These are phyloP conservation scores for Amaranthus cruentus DNA, from an alignment of 148 eudicot species.

Conservation along the genomic window DNA sequence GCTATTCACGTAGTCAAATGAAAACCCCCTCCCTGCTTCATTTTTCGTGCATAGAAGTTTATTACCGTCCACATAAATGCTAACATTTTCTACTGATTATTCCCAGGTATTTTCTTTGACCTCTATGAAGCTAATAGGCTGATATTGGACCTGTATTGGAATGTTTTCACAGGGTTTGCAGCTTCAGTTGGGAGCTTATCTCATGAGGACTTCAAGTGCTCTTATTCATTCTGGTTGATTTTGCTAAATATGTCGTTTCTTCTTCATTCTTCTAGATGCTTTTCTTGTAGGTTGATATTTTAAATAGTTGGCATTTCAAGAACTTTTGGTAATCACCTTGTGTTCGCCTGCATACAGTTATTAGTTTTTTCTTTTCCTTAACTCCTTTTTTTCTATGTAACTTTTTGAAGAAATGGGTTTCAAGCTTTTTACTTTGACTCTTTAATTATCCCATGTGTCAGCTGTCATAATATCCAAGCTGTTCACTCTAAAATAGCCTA, in stretches of 20 bases:
- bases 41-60: conserved; percentile 3
- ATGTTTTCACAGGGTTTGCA: conserved; percentile 78
- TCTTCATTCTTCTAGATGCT: conserved; percentile 2
- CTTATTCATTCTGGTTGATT: conserved; percentile 8
- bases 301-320: not conserved
- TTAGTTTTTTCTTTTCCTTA: not conserved
- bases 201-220: conserved; percentile 27
- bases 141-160: conserved; percentile 79
- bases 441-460: not conserved
- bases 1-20: not conserved
- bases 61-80: conserved; percentile 8
- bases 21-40: not conserved
- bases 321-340: not conserved
- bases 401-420: not conserved
- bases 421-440: not conserved
- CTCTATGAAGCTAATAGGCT: conserved; percentile 93
- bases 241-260: not conserved
- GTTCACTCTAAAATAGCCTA: not conserved
- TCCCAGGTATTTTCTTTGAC: conserved; percentile 99
- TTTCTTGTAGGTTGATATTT: conserved; percentile 3
- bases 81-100: conserved; percentile 54
- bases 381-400: not conserved
- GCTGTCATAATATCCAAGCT: not conserved
- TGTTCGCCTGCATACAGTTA: not conserved
- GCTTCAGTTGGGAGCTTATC: conserved; percentile 29